phyloP scores from a whole-genome alignment of 768 basidiomycete genomes.

The Termitomyces sp. region DNA sequence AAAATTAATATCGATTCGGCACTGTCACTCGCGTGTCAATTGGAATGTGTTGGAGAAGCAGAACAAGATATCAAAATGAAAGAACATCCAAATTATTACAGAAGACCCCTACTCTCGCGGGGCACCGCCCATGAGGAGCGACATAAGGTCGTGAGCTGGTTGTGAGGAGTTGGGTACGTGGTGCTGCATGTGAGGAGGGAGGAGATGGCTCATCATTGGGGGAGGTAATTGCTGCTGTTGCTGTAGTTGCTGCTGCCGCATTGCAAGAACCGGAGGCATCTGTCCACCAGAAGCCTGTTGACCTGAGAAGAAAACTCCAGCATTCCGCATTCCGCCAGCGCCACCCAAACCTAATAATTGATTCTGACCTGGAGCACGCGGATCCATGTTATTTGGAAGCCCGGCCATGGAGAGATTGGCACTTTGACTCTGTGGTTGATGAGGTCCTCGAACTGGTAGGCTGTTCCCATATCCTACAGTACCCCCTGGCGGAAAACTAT shows the following conservation, averaged over 20 bases:
- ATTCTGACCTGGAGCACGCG: constrained; percentile 45
- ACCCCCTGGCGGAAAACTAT: constrained; percentile 42
- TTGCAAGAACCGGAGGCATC: constrained; percentile 36
- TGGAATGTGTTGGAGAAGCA: neutral
- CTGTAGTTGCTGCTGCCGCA: constrained; percentile 44
- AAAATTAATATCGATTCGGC: constrained; percentile 3
- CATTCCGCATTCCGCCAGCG: constrained; percentile 38
- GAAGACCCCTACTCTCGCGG: constrained; percentile 51
- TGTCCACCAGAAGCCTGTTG: constrained; percentile 41
- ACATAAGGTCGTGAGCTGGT: constrained; percentile 73
- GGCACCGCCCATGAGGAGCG: constrained; percentile 70
- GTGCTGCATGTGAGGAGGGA: constrained; percentile 58
- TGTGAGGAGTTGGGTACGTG: constrained; percentile 39
- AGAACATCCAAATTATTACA: constrained; percentile 5
- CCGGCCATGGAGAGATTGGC: constrained; percentile 45
- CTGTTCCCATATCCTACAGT: constrained; percentile 38
- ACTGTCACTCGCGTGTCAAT: constrained; percentile 2
- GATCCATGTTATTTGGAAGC: constrained; percentile 48
- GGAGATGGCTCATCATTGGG: constrained; percentile 40
- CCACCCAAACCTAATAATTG: constrained; percentile 45
- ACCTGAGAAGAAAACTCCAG: constrained; percentile 40
- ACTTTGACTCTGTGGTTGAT: constrained; percentile 42
- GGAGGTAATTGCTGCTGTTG: constrained; percentile 56
- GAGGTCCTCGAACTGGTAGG: constrained; percentile 49
- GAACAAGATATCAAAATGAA: constrained; percentile 6